Conservation (phyloP, 2,329 filamentous ascomycete genomes). For the Pestalotiopsis sp. region DNA sequence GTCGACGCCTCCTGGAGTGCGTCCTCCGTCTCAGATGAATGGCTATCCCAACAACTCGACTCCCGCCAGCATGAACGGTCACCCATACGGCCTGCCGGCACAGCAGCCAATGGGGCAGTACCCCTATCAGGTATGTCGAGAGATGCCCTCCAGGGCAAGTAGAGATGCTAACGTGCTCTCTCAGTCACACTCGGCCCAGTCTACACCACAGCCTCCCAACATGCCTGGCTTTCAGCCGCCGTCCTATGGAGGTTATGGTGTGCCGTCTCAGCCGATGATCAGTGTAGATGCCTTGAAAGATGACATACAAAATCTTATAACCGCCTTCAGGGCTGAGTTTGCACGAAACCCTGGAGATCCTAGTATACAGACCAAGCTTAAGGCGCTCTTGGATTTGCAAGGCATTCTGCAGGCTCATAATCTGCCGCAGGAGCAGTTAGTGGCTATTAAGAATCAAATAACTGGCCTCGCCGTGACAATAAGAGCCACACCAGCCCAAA, state of each 20-base stretch:
- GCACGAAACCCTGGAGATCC: conserved; percentile 75
- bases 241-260: conserved; percentile 40
- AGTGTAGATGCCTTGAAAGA: conserved; percentile 76
- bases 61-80: conserved; percentile 39
- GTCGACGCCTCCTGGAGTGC: conserved; percentile 68
- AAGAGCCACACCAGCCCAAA: conserved; percentile 49
- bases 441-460: conserved; percentile 84
- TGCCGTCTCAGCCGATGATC: conserved; percentile 48
- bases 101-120: conserved; percentile 28
- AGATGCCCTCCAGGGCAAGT: background rate
- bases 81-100: conserved; percentile 24
- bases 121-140: conserved; percentile 32
- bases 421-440: conserved; percentile 79
- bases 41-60: conserved; percentile 36
- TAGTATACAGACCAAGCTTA: conserved; percentile 76
- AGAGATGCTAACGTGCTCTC: conserved; percentile 17
- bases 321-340: conserved; percentile 72
- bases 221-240: conserved; percentile 45
- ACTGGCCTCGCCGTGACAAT: conserved; percentile 72
- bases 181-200: conserved; percentile 33
- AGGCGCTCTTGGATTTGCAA: conserved; percentile 85
- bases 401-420: conserved; percentile 76
- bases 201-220: conserved; percentile 41
- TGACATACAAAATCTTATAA: conserved; percentile 81
- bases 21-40: conserved; percentile 35